Conservation (phyloP, 176 grass and related monocot species). For the Coix lacrymajobi region DNA sequence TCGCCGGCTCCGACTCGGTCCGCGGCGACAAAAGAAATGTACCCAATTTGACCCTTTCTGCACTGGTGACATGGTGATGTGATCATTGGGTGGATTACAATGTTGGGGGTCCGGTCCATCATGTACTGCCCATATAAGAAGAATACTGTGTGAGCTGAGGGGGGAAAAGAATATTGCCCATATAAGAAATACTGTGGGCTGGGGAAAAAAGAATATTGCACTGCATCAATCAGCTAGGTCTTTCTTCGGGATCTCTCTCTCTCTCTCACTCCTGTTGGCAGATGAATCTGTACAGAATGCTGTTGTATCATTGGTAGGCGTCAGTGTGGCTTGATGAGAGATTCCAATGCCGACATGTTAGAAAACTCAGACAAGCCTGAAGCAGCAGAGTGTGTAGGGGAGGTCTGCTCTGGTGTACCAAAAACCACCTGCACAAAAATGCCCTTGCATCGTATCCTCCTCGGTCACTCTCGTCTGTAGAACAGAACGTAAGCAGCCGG, state of each 20-base stretch:
- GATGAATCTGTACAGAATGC: conserved; percentile 46
- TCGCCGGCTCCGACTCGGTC: conserved; percentile 7
- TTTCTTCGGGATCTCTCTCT: neutral
- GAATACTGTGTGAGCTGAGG: conserved; percentile 5
- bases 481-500: conserved; percentile 87
- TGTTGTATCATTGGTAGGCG: conserved; percentile 4
- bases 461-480: conserved; percentile 60
- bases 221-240: neutral
- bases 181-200: conserved; percentile 13
- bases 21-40: conserved; percentile 17
- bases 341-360: conserved; percentile 34
- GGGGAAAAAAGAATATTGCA: conserved; percentile 21
- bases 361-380: neutral
- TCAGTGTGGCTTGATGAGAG: conserved; percentile 38
- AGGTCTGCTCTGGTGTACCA: neutral
- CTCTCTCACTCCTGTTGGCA: conserved; percentile 23
- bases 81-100: neutral
- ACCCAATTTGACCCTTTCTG: neutral
- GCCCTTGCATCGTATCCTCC: neutral
- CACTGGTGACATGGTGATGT: neutral
- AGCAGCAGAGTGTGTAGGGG: neutral
- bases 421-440: conserved; percentile 3
- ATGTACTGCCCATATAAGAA: conserved; percentile 24
- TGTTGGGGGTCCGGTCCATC: conserved; percentile 16
- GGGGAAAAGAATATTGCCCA: conserved; percentile 18